Evolutionary conservation across 1,139 yeast species (phyloP), one percentile per base, ranked within the genome.

Genomic region (Arxiozyma slooffiae): DNA sequence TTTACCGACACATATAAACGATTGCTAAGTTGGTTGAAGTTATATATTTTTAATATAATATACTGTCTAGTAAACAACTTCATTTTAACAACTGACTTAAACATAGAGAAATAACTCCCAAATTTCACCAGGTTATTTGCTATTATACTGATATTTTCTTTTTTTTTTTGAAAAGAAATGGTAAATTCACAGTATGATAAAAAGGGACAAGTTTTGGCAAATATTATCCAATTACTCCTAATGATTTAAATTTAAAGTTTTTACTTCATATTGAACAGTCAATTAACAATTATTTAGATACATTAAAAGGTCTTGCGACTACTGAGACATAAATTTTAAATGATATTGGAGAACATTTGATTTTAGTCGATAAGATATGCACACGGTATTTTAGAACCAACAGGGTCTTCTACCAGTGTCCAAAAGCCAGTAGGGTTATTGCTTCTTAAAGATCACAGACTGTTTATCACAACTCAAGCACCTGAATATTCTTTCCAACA

Each of bases 341-440:
- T 5, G 52, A 52, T 43, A 17, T 38, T 16, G 56, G 53, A 1
- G 52, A 50, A n/a, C 48, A 48, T 3, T 36, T 52, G 18, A 42
- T 49, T n/a, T 8, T 46, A 48, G 22, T 21, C 42, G 4, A 44
- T 52, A 23, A 42, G 38, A 45, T n/a, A 41, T 14, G 49, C 46
- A 20, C 38, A 47, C n/a, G 56, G 53, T 44, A 50, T 52, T 26
- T 48, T 53, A 21, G 64, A 60, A 48, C 64, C 64, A 2, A 57
- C 57, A 6, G 58, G 60, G 62, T 56, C 58, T 2, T 51, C 52
- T 18, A 39, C 58, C 20, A 46, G 47, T 20, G 47, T 50, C 14
- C 49, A 52, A n/a, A 50, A 55, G 37, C 65, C 64, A 3, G 63
- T 62, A 2, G 53, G 51, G 18, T 38, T 53, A 23, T 46, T 61